Evolutionary conservation across 805 yeast genomes (phyloP), one percentile per base, ranked within the genome.

Genomic region (Candida yuanshanica): DNA sequence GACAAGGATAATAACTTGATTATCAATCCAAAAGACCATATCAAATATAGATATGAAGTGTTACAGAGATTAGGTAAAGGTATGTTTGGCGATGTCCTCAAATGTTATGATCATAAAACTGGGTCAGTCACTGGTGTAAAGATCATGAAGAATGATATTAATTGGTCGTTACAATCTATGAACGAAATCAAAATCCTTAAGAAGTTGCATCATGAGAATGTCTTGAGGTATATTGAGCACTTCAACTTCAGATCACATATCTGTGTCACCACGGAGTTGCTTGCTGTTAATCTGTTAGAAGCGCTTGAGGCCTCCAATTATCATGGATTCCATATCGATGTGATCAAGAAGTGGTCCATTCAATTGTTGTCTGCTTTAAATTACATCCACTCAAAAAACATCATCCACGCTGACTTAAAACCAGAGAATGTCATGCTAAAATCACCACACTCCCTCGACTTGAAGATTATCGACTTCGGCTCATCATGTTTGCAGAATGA

Each of bases 331-430:
- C 62, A 69, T 9, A 56, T 68, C 33, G 36, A 51, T 1, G 47
- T 77, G 1, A 53, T 79, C 9, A 58, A 62, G 47, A 53, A 53
- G 20, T 72, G 86, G 54, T 63, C 81, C 0, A 56, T 49, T 33
- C 86, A 84, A 45, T 63, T 84, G 4, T 60, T 85, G 12, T 57
- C 65, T 7, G 90, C 86, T 0, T 58, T 88, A 34, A 59, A 68
- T n/a, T 78, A 68, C 47, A 66, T 88, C 25, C 89, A 83, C 50
- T 48, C 62, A 0, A 55, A 68, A 21, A 65, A 70, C 11, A 72
- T 88, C 7, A 77, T 88, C 20, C 96, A 88, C 56, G 87, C 95
- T 52, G 96, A 88, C 57, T 64, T 88, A 42, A 88, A 88, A 55
- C 96, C 95, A 0, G 95, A 86, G 53, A 88, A 88, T 59, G 66